Conservation (phyloP, 2,329 filamentous ascomycete genomes). For the Ceratocystiopsis minuta region DNA sequence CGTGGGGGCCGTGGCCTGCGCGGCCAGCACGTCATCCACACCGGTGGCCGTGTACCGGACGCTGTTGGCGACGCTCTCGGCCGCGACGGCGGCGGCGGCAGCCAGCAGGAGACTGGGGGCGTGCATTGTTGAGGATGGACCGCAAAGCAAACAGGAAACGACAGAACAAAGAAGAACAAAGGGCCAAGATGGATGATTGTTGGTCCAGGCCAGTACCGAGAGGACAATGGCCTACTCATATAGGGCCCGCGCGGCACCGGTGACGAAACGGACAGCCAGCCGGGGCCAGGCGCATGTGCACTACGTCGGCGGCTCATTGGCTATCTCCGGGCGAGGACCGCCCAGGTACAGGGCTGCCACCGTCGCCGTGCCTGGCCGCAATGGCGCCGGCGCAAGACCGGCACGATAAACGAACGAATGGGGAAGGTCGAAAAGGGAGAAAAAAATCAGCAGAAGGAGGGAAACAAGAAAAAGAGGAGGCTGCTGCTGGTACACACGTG, state of each 20-base stretch:
- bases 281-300: neutral
- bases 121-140: conserved; percentile 3
- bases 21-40: conserved; percentile 30
- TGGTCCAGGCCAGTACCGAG: no score
- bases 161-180: neutral
- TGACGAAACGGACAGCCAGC: no score
- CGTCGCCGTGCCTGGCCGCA: no score
- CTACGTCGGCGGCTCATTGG: conserved; percentile 3
- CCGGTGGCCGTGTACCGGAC: conserved; percentile 31
- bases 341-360: neutral
- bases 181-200: no score
- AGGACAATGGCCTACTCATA: no score
- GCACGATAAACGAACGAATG: neutral
- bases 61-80: conserved; percentile 1
- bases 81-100: conserved; percentile 4
- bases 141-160: neutral
- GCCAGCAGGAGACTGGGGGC: conserved; percentile 5
- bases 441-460: neutral
- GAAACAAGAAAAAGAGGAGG: neutral
- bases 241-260: no score
- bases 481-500: neutral
- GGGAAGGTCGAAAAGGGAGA: neutral
- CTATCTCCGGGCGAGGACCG: neutral
- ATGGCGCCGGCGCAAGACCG: no score
- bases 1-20: conserved; percentile 42